A percentile compares a stretch with the other conserved stretches of the same genome.
Conservation (phyloP, 2,329 filamentous ascomycete genomes). For the Penicillium sp. region DNA sequence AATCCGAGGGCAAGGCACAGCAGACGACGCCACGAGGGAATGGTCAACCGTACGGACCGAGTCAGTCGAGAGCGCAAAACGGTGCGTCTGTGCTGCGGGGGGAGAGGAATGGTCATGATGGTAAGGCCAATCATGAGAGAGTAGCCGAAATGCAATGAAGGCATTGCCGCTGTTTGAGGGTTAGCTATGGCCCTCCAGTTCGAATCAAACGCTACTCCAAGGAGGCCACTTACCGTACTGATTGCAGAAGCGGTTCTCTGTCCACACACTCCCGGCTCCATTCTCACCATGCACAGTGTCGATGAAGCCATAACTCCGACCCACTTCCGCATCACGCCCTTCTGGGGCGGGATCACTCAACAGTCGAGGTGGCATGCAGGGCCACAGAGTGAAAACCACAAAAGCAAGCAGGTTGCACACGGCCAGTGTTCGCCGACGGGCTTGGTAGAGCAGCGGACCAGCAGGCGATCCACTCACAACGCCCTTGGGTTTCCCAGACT, state of each 20-base stretch:
- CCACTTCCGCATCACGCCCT: constrained; percentile 58
- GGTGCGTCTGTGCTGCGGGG: constrained; percentile 53
- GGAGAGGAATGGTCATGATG: constrained; percentile 65
- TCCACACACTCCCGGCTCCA: constrained; percentile 70
- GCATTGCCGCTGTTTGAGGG: constrained; percentile 63
- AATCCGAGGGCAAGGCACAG: constrained; percentile 56
- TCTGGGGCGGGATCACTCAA: constrained; percentile 56
- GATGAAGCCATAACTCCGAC: constrained; percentile 61
- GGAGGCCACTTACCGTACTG: constrained; percentile 61
- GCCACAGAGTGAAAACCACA: constrained; percentile 60
- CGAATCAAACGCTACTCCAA: too few relatives aligned
- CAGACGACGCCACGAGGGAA: constrained; percentile 55
- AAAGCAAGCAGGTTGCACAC: constrained; percentile 62
- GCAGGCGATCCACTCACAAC: constrained; percentile 44
- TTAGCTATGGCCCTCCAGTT: background rate
- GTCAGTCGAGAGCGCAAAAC: constrained; percentile 29
- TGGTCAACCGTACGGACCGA: constrained; percentile 37
- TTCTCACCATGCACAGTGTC: constrained; percentile 60
- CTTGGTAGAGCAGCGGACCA: constrained; percentile 57
- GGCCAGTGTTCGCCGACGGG: constrained; percentile 58
- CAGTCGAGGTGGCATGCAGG: constrained; percentile 62
- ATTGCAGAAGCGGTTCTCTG: constrained; percentile 72
- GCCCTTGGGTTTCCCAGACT: constrained; percentile 39
- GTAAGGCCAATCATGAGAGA: constrained; percentile 72
- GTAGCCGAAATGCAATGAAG: constrained; percentile 74